phyloP scores from a whole-genome alignment of 768 basidiomycete genomes.

The Termitomyces sp. region DNA sequence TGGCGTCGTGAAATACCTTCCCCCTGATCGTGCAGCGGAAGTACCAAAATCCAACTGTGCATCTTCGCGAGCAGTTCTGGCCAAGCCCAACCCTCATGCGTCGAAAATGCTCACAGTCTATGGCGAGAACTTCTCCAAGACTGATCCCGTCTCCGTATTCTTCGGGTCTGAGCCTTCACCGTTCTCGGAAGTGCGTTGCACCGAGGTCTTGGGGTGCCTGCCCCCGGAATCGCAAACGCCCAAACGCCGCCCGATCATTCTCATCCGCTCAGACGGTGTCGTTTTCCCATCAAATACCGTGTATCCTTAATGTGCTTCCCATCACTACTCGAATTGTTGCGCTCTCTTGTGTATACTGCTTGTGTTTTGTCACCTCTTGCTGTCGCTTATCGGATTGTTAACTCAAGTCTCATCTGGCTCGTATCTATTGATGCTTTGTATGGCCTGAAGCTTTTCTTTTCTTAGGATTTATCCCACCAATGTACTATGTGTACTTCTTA shows the following conservation, averaged over 20 bases:
- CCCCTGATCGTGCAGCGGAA: slow-evolving; percentile 83
- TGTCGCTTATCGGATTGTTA: slow-evolving; percentile 22
- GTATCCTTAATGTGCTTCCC: slow-evolving; percentile 57
- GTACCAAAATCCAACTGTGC: slow-evolving; percentile 69
- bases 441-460: slow-evolving; percentile 14
- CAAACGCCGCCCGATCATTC: slow-evolving; percentile 75
- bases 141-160: slow-evolving; percentile 77
- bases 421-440: slow-evolving; percentile 14
- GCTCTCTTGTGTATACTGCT: slow-evolving; percentile 14
- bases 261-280: slow-evolving; percentile 81
- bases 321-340: slow-evolving; percentile 2
- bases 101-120: slow-evolving; percentile 82
- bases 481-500: slow-evolving; percentile 9
- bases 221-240: slow-evolving; percentile 64
- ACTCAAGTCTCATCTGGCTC: slow-evolving; percentile 11
- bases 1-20: slow-evolving; percentile 84
- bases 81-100: slow-evolving; percentile 74
- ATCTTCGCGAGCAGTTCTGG: slow-evolving; percentile 58
- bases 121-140: slow-evolving; percentile 85
- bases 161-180: slow-evolving; percentile 84
- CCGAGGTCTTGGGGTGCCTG: slow-evolving; percentile 77
- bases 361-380: slow-evolving; percentile 7
- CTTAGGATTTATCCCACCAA: slow-evolving; percentile 9
- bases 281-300: slow-evolving; percentile 80
- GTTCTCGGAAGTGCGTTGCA: slow-evolving; percentile 84